Percentiles rank a stretch among this genome's conserved stretches.
Conservation (phyloP, 2,329 filamentous ascomycete species). For the Clarireedia paspali region DNA sequence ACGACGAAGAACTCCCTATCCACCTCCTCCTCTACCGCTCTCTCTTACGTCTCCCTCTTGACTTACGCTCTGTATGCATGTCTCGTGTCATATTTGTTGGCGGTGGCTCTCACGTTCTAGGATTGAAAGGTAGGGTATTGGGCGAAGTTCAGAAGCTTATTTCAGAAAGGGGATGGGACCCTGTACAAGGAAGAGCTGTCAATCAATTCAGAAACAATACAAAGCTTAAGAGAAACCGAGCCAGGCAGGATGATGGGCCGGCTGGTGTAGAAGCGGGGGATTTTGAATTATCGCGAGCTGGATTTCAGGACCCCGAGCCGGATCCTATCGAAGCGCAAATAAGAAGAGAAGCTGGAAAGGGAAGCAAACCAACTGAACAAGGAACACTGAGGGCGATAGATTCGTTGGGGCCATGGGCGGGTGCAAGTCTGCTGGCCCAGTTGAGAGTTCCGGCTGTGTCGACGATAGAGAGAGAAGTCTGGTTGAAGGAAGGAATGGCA, state of each 20-base stretch:
- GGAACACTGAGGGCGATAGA: conserved; percentile 59
- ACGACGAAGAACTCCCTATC: conserved; percentile 80
- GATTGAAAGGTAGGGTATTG: conserved; percentile 69
- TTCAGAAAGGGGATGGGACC: conserved; percentile 66
- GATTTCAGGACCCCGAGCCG: not conserved
- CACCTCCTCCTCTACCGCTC: conserved; percentile 69
- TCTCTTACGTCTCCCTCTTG: conserved; percentile 68
- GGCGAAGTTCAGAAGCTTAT: conserved; percentile 66
- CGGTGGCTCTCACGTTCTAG: conserved; percentile 69
- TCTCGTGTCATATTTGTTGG: conserved; percentile 82
- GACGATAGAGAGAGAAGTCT: conserved; percentile 63
- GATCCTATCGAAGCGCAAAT: not conserved
- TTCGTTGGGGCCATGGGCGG: conserved; percentile 66
- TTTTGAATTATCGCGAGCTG: not conserved
- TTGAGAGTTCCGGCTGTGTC: conserved; percentile 62
- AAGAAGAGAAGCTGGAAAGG: conserved; percentile 21
- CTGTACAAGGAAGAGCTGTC: conserved; percentile 38
- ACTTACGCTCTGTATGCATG: conserved; percentile 80
- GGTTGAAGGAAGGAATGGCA: conserved; percentile 56
- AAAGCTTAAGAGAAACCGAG: not conserved
- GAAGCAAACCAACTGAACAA: conserved; percentile 37
- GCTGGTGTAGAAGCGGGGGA: not conserved
- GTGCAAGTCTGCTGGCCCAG: conserved; percentile 62
- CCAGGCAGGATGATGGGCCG: not conserved
- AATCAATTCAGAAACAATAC: not conserved